phyloP scores from a whole-genome alignment of 2,329 filamentous ascomycete species.

The Knufia fluminis region DNA sequence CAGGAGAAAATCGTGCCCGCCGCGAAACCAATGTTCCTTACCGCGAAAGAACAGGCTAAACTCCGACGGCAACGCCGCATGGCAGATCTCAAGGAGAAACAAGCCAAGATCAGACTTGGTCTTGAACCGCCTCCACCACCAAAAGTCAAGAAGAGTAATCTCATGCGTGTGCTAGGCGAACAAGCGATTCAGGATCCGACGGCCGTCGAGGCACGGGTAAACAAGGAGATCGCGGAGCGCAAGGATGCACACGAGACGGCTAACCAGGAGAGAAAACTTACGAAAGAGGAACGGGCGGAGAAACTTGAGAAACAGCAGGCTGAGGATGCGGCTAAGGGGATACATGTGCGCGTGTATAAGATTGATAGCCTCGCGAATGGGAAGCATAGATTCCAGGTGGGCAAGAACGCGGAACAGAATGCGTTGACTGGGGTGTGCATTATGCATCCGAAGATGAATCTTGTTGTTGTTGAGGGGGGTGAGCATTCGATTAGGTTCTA shows the following conservation, averaged over 20 bases:
- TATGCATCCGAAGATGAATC: constrained; percentile 77
- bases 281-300: constrained; percentile 75
- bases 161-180: constrained; percentile 94
- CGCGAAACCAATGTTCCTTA: constrained; percentile 86
- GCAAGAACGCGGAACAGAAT: constrained; percentile 83
- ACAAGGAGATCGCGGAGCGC: constrained; percentile 82
- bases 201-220: constrained; percentile 88
- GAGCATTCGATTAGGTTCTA: constrained; percentile 73
- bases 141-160: constrained; percentile 93
- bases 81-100: constrained; percentile 88
- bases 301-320: constrained; percentile 78
- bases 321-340: constrained; percentile 76
- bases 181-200: constrained; percentile 93
- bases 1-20: constrained; percentile 73
- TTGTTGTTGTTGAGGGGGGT: constrained; percentile 88
- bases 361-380: constrained; percentile 84
- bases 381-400: constrained; percentile 86
- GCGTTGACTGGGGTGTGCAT: constrained; percentile 83
- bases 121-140: constrained; percentile 82
- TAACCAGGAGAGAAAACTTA: constrained; percentile 80
- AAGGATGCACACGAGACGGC: constrained; percentile 64
- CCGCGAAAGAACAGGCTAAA: constrained; percentile 82
- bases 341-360: constrained; percentile 80
- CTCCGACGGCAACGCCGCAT: constrained; percentile 80
- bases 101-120: constrained; percentile 89